Evolutionary conservation across 257 asterid genomes (phyloP), one percentile per base, ranked within the genome.

Genomic region (Gentiana macrophylla): DNA sequence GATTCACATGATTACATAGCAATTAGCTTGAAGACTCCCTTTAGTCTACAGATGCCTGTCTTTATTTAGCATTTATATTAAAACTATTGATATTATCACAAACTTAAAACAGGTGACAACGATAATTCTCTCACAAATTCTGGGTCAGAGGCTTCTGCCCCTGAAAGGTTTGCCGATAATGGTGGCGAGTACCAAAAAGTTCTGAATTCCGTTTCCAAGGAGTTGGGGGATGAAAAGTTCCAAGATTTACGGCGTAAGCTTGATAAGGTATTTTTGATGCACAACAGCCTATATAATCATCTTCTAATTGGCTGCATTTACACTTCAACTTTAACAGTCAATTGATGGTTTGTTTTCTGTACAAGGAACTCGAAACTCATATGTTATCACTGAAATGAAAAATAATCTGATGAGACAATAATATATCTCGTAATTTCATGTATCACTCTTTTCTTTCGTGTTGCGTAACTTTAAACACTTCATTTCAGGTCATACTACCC

Each of bases 201-300:
- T 66, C n/a, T 62, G 37, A 60, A 51, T 36, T 52, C 49, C 52
- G 57, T 72, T 49, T 65, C 69, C 47, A 51, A 49, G 33, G 72
- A 69, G 63, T 35, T 62, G 61, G 72, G 60, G 65, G 82, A 55
- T 53, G 66, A 56, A 37, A 72, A 67, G 62, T 36, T 62, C 35
- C 62, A 68, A 69, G 53, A 46, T 62, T 64, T 70, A 53, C 62
- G 65, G 13, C 64, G 68, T 63, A 77, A 75, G 52, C 60, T 81
- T 36, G 67, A 70, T 72, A 83, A 74, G 95, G 97, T 89, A 77
- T 37, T 8, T 34, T 38, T 12, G 41, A 52, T 1, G 1, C 37
- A 37, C 49, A 38, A 37, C 56, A 48, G 53, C 52, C 49, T 3
- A 5, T 50, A 54, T 48, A 60, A 35, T 65, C 64, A 62, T 59